Percentiles rank a stretch among this genome's conserved stretches.
phyloP scores from a whole-genome alignment of 495 filamentous ascomycete genomes.

The Hyaloscypha finlandica region DNA sequence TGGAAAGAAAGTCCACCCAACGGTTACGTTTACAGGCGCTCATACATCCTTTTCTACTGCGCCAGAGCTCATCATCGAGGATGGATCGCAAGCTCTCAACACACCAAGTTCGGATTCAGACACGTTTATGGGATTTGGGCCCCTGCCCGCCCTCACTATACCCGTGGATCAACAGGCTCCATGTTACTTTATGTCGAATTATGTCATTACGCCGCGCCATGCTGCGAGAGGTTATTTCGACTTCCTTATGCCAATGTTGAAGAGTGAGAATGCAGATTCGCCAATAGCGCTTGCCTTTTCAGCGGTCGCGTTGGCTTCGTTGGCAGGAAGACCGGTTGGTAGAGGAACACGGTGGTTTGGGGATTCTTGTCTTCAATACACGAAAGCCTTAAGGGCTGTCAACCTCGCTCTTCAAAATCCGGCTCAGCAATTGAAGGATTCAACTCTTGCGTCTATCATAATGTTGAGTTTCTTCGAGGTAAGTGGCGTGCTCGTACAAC shows the following conservation, averaged over 20 bases:
- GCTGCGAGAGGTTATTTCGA: slow-evolving; percentile 55
- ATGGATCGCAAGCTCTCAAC: neutral
- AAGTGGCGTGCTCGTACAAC: slow-evolving; percentile 16
- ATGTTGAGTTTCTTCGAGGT: slow-evolving; percentile 68
- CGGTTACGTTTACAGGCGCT: slow-evolving; percentile 39
- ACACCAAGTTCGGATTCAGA: slow-evolving; percentile 14
- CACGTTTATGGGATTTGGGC: neutral
- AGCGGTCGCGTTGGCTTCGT: slow-evolving; percentile 61
- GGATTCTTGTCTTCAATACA: slow-evolving; percentile 42
- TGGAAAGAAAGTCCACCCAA: slow-evolving; percentile 25
- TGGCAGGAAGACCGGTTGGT: slow-evolving; percentile 44
- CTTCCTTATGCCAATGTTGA: slow-evolving; percentile 55
- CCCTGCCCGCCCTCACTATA: slow-evolving; percentile 33
- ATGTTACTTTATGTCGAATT: slow-evolving; percentile 58
- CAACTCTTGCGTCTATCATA: slow-evolving; percentile 62
- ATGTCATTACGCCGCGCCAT: slow-evolving; percentile 49
- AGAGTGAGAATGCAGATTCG: slow-evolving; percentile 45
- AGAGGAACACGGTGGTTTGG: slow-evolving; percentile 32
- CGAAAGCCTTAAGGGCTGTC: slow-evolving; percentile 53
- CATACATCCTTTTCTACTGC: neutral
- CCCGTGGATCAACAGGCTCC: slow-evolving; percentile 50
- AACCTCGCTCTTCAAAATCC: slow-evolving; percentile 55
- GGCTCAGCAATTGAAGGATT: slow-evolving; percentile 49
- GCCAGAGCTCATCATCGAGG: neutral
- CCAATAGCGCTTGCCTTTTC: slow-evolving; percentile 59